Percentiles rank a stretch among this genome's conserved stretches.
phyloP scores from a whole-genome alignment of 331 rosid species.

The Rhamnella rubrinervis region DNA sequence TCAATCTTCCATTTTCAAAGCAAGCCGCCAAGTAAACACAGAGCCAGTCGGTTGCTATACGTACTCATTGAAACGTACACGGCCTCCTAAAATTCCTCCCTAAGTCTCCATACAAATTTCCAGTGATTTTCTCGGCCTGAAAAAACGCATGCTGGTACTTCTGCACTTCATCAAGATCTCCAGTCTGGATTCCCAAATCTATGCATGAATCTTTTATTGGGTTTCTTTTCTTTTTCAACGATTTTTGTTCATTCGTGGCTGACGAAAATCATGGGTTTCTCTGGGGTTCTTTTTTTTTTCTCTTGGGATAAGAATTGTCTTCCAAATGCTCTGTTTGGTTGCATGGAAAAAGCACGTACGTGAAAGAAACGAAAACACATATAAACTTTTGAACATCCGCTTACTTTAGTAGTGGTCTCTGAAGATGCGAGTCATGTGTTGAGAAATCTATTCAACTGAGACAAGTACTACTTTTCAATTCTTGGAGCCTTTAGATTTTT shows the following conservation, averaged over 20 bases:
- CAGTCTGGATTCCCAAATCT: too few relatives aligned
- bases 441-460: neutral
- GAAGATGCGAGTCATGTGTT: neutral
- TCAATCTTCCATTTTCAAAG: too few relatives aligned
- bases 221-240: neutral
- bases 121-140: too few relatives aligned
- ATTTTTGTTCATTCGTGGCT: neutral
- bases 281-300: neutral
- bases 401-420: too few relatives aligned
- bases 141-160: too few relatives aligned
- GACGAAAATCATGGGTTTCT: neutral
- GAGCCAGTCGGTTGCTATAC: too few relatives aligned
- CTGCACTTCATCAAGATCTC: too few relatives aligned
- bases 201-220: neutral
- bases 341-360: neutral
- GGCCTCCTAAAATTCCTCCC: too few relatives aligned
- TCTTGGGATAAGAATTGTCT: neutral
- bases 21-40: neutral
- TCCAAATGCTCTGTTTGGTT: slow-evolving; percentile 16
- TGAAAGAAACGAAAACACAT: neutral
- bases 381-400: neutral
- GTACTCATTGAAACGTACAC: too few relatives aligned
- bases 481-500: neutral
- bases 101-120: too few relatives aligned
- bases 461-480: neutral